Conservation (phyloP, 768 basidiomycete species). For the Auricularia cornea region DNA sequence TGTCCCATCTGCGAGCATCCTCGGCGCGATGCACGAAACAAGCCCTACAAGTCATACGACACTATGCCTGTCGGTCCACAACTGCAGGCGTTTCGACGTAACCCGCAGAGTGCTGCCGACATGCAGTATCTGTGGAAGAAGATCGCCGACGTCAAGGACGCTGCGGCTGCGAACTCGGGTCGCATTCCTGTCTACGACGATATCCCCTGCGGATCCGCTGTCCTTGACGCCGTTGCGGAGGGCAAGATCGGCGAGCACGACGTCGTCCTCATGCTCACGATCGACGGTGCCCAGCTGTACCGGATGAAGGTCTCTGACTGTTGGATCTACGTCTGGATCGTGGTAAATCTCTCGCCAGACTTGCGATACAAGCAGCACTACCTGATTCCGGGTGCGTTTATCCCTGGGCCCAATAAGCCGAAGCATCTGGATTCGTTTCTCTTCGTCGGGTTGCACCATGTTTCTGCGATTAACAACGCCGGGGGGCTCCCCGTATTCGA, state of each 20-base stretch:
- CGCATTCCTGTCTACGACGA: slow-evolving; percentile 17
- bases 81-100: not conserved
- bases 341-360: slow-evolving; percentile 21
- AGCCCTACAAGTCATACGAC: not conserved
- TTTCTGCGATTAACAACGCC: slow-evolving; percentile 21
- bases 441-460: slow-evolving; percentile 27
- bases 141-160: not conserved
- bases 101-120: not conserved
- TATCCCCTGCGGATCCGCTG: slow-evolving; percentile 23
- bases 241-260: slow-evolving; percentile 21
- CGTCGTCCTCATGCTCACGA: slow-evolving; percentile 26
- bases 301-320: slow-evolving; percentile 33
- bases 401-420: slow-evolving; percentile 29
- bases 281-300: slow-evolving; percentile 38
- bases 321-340: slow-evolving; percentile 36
- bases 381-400: slow-evolving; percentile 23
- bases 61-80: not conserved
- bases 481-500: slow-evolving; percentile 29
- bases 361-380: slow-evolving; percentile 24
- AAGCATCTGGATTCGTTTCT: slow-evolving; percentile 27
- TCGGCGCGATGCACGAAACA: slow-evolving; percentile 6
- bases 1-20: slow-evolving; percentile 12
- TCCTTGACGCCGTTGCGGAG: slow-evolving; percentile 13
- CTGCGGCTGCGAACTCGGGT: slow-evolving; percentile 5
- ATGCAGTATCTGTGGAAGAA: not conserved